phyloP scores from a whole-genome alignment of 2,329 filamentous ascomycete genomes.

The Fusarium euwallaceae region DNA sequence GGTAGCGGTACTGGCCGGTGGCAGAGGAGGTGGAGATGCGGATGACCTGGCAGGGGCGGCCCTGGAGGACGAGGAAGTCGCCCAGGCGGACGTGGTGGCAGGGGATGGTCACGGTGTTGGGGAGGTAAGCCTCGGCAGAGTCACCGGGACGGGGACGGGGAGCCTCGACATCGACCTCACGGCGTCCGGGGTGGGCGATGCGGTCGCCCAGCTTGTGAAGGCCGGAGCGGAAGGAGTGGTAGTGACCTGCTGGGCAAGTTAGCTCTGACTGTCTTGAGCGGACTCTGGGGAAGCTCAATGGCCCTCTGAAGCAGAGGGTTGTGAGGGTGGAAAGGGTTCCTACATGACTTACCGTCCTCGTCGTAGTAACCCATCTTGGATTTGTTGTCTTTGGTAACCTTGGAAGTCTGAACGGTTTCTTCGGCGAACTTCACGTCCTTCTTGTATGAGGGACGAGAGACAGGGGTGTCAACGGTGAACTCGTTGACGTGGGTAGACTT shows the following conservation, averaged over 20 bases:
- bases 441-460: conserved; percentile 62
- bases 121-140: conserved; percentile 55
- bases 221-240: conserved; percentile 70
- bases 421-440: conserved; percentile 72
- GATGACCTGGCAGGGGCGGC: conserved; percentile 99
- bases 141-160: conserved; percentile 47
- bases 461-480: conserved; percentile 52
- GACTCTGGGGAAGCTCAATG: neutral
- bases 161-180: conserved; percentile 60
- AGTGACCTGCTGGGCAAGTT: conserved; percentile 61
- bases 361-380: conserved; percentile 76
- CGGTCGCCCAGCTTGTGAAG: conserved; percentile 70
- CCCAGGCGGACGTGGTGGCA: conserved; percentile 99
- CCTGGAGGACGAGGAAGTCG: conserved; percentile 98
- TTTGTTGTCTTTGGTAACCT: conserved; percentile 58
- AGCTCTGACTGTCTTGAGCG: conserved; percentile 25
- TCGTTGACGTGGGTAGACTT: conserved; percentile 41
- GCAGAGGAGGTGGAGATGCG: conserved; percentile 98
- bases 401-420: conserved; percentile 74
- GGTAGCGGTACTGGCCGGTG: conserved; percentile 99
- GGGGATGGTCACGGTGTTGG: conserved; percentile 96
- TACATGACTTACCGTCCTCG: conserved; percentile 66
- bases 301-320: neutral
- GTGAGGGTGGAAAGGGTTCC: neutral
- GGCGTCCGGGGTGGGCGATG: conserved; percentile 62